phyloP scores from a whole-genome alignment of 257 asterid species.

The Haberlea rhodopensis region DNA sequence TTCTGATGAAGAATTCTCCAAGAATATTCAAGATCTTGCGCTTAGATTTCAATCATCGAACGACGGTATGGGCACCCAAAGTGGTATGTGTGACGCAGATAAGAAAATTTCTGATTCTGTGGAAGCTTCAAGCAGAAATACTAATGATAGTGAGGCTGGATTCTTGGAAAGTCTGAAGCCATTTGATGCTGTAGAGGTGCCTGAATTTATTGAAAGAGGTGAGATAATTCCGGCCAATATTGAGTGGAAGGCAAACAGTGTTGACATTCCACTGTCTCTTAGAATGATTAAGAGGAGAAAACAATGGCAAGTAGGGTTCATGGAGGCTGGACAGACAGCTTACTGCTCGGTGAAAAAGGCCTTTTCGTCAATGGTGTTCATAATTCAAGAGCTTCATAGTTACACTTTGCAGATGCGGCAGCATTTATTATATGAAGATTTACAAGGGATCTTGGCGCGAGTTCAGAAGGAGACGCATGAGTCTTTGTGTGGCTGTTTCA shows the following conservation, averaged over 20 bases:
- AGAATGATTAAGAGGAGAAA: no score
- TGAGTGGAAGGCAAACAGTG: constrained; percentile 64
- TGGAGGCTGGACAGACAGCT: no score
- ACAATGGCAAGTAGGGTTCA: no score
- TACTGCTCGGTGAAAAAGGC: no score
- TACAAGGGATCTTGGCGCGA: constrained; percentile 82
- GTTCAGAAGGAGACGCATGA: constrained; percentile 92
- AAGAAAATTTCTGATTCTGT: neutral
- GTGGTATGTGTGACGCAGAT: constrained; percentile 17
- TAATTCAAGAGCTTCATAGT: constrained; percentile 78
- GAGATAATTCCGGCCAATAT: constrained; percentile 57
- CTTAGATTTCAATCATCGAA: constrained; percentile 38
- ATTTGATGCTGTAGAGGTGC: no score
- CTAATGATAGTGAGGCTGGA: constrained; percentile 22
- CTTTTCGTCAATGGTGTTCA: constrained; percentile 91
- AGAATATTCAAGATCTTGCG: constrained; percentile 48
- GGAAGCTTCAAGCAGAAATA: constrained; percentile 14
- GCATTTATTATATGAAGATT: constrained; percentile 59
- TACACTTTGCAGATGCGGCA: constrained; percentile 79
- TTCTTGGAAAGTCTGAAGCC: no score
- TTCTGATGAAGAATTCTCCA: constrained; percentile 80
- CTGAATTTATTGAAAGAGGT: constrained; percentile 47
- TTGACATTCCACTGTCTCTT: no score
- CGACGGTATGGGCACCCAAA: no score
- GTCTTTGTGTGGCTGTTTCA: constrained; percentile 95